Percentiles rank a stretch among this genome's conserved stretches.
phyloP scores from a whole-genome alignment of 768 basidiomycete species.

The Xerocomus brunneocitrinus region DNA sequence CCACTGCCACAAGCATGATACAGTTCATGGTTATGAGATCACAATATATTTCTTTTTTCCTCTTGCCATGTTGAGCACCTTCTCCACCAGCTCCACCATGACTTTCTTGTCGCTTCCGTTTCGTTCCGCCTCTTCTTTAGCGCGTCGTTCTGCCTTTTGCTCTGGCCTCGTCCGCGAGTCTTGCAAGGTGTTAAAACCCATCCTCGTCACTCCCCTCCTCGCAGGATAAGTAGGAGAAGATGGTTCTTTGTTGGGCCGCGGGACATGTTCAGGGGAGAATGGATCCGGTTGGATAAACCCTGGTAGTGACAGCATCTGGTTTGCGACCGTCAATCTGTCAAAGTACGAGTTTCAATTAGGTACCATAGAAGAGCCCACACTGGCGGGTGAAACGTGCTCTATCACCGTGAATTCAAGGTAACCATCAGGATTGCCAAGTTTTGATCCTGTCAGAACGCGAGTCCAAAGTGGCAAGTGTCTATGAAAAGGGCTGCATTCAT shows the following conservation, averaged over 20 bases:
- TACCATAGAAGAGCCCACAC: neutral
- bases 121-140: constrained; percentile 26
- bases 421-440: constrained; percentile 64
- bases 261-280: constrained; percentile 58
- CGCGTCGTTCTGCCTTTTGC: constrained; percentile 22
- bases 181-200: constrained; percentile 30
- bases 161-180: constrained; percentile 27
- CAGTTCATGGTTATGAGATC: neutral
- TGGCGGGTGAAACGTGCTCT: constrained; percentile 41
- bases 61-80: constrained; percentile 6
- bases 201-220: constrained; percentile 29
- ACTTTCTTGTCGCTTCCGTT: constrained; percentile 28
- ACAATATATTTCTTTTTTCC: constrained; percentile 9
- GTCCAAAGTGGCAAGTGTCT: constrained; percentile 9
- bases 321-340: constrained; percentile 76
- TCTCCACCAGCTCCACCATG: constrained; percentile 8
- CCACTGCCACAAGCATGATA: neutral
- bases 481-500: neutral
- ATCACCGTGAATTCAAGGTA: constrained; percentile 81
- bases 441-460: too few species aligned
- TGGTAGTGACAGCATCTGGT: constrained; percentile 88
- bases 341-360: constrained; percentile 3
- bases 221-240: constrained; percentile 1
- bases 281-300: constrained; percentile 79
- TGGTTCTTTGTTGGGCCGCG: constrained; percentile 20